A percentile compares a stretch with the other conserved stretches of the same genome.
Evolutionary conservation across 2,329 filamentous ascomycete genomes (phyloP).

Genomic region (Lizonia empirigonia): DNA sequence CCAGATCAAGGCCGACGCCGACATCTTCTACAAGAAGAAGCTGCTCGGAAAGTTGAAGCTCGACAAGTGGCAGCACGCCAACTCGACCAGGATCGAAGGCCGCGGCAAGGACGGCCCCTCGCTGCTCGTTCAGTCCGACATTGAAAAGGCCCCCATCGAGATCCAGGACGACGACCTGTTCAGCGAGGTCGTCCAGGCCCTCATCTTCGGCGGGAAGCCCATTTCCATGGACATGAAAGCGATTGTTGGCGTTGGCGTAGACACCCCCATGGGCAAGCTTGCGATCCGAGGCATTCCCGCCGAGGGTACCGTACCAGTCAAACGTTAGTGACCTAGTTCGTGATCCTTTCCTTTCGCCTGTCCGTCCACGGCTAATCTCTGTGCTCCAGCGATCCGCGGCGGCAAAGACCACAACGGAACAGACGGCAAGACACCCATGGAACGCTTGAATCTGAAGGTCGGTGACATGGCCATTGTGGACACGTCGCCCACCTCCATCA

Average conservation of each 20-base stretch:
- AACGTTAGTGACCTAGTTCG: slow-evolving; percentile 78
- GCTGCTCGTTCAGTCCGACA: slow-evolving; percentile 75
- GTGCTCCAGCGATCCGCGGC: slow-evolving; percentile 42
- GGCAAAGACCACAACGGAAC: slow-evolving; percentile 50
- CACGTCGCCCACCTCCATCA: slow-evolving; percentile 73
- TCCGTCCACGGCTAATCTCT: slow-evolving; percentile 40
- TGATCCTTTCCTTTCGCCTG: slow-evolving; percentile 33
- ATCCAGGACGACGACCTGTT: slow-evolving; percentile 83
- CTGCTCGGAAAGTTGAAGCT: slow-evolving; percentile 84
- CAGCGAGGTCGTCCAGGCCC: slow-evolving; percentile 75
- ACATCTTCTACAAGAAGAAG: slow-evolving; percentile 77
- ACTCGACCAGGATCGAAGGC: slow-evolving; percentile 72
- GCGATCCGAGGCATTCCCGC: slow-evolving; percentile 81
- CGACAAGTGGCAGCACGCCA: slow-evolving; percentile 80
- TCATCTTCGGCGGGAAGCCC: slow-evolving; percentile 74
- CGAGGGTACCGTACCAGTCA: slow-evolving; percentile 84
- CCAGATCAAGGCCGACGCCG: slow-evolving; percentile 74
- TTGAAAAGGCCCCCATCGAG: slow-evolving; percentile 79
- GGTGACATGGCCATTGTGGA: slow-evolving; percentile 73
- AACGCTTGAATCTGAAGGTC: slow-evolving; percentile 66
- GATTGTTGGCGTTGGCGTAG: slow-evolving; percentile 79
- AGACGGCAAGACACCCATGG: slow-evolving; percentile 51
- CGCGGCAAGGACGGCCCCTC: slow-evolving; percentile 63
- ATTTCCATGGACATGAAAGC: slow-evolving; percentile 78
- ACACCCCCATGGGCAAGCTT: slow-evolving; percentile 81